phyloP scores from a whole-genome alignment of 257 asterid genomes.

The Rehmannia glutinosa region DNA sequence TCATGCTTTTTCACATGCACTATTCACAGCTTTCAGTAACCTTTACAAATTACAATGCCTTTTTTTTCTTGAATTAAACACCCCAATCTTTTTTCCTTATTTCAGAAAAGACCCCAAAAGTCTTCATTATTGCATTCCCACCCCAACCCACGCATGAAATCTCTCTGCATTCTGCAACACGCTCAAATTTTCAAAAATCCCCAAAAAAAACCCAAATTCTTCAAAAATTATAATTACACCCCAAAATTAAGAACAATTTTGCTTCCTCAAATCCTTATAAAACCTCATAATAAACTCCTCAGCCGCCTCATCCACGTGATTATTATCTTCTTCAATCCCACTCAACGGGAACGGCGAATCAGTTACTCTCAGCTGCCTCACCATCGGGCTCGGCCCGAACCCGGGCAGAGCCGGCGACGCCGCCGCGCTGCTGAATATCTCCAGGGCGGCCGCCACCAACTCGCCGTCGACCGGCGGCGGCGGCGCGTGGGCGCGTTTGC shows the following conservation, averaged over 20 bases:
- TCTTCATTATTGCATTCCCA: constrained; percentile 4
- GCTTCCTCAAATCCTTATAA: constrained; percentile 51
- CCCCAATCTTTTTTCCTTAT: constrained; percentile 3
- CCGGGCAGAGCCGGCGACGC: constrained; percentile 75
- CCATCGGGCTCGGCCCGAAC: constrained; percentile 65
- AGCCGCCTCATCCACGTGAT: constrained; percentile 57
- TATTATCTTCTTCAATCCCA: constrained; percentile 28
- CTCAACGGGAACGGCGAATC: constrained; percentile 61
- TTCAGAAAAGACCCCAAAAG: constrained; percentile 11
- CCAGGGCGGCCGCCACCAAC: constrained; percentile 36
- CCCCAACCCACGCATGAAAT: constrained; percentile 21
- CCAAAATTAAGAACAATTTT: constrained; percentile 23
- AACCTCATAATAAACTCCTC: constrained; percentile 57
- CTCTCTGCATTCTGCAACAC: neutral
- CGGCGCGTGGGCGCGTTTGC: constrained; percentile 29
- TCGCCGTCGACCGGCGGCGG: constrained; percentile 28
- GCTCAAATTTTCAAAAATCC: too few relatives aligned
- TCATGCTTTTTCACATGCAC: constrained; percentile 19
- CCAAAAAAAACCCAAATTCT: neutral
- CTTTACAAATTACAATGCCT: too few relatives aligned
- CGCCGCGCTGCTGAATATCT: constrained; percentile 37
- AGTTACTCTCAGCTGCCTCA: constrained; percentile 68
- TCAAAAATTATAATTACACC: neutral
- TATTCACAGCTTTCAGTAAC: constrained; percentile 19
- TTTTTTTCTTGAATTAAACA: too few relatives aligned